phyloP scores from a whole-genome alignment of 78 protist species.

The Dictyostelium intermedium region DNA sequence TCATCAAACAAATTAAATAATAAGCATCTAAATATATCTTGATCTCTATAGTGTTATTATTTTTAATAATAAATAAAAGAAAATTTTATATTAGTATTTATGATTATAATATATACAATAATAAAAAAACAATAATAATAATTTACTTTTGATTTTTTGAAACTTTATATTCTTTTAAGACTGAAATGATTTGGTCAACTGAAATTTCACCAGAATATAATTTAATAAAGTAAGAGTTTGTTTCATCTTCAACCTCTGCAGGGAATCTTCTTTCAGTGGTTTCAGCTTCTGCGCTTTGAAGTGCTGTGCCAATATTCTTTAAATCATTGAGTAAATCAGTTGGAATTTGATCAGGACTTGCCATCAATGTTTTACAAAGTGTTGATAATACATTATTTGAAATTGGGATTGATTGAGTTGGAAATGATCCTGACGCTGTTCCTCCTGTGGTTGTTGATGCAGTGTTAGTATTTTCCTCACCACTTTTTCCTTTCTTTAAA shows the following conservation, averaged over 20 bases:
- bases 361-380: slow-evolving; percentile 21
- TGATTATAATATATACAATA: no score
- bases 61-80: no score
- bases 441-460: background rate
- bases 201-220: slow-evolving; percentile 78
- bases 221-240: slow-evolving; percentile 87
- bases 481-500: background rate
- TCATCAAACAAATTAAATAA: slow-evolving; percentile 96
- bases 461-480: background rate
- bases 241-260: slow-evolving; percentile 88
- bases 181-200: slow-evolving; percentile 76
- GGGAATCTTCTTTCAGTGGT: slow-evolving; percentile 59
- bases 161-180: slow-evolving; percentile 75
- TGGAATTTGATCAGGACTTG: background rate
- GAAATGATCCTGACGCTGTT: background rate
- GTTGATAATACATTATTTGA: slow-evolving; percentile 9
- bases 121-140: background rate
- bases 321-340: background rate
- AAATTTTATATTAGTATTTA: no score
- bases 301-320: background rate
- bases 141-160: slow-evolving; percentile 76
- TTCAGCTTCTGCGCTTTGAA: background rate
- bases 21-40: slow-evolving; percentile 90
- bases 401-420: slow-evolving; percentile 14
- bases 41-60: slow-evolving; percentile 45